Conservation (phyloP, 2,329 filamentous ascomycete species). For the Penicillium sp. region DNA sequence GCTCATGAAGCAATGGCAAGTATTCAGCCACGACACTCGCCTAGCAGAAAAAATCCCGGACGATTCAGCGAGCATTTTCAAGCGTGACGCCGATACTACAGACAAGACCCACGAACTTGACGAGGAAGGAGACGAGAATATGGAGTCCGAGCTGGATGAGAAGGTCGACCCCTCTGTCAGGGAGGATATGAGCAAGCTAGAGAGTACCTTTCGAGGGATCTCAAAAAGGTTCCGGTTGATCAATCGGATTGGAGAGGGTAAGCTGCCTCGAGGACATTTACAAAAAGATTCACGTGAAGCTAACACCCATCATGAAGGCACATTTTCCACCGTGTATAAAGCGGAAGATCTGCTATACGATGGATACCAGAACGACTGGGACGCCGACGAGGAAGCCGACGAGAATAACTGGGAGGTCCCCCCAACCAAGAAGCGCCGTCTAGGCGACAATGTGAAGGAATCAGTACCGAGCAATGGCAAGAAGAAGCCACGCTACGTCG, state of each 20-base stretch:
- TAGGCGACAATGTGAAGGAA: conserved; percentile 33
- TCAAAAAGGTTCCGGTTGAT: conserved; percentile 81
- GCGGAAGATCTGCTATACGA: conserved; percentile 89
- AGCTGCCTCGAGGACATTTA: conserved; percentile 7
- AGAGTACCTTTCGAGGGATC: conserved; percentile 78
- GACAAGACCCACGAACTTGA: not conserved
- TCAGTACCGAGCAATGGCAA: conserved; percentile 37
- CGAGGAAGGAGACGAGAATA: not conserved
- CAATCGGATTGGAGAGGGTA: conserved; percentile 95
- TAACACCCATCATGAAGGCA: conserved; percentile 56
- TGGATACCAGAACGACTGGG: conserved; percentile 81
- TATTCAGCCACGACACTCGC: not conserved
- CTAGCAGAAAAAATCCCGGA: not conserved
- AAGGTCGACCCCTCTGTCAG: conserved; percentile 53
- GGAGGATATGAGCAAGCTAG: conserved; percentile 83
- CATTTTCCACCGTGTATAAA: conserved; percentile 98
- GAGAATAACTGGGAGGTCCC: conserved; percentile 65
- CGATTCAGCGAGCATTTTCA: not conserved
- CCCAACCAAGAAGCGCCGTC: conserved; percentile 55
- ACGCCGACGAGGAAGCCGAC: conserved; percentile 61
- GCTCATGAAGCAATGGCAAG: not conserved
- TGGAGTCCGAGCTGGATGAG: conserved; percentile 23
- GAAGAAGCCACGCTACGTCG: conserved; percentile 67
- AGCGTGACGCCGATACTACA: not conserved
- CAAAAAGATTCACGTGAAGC: not conserved